Conservation (phyloP, 305 asterid species). For the Coffea humblotiana region DNA sequence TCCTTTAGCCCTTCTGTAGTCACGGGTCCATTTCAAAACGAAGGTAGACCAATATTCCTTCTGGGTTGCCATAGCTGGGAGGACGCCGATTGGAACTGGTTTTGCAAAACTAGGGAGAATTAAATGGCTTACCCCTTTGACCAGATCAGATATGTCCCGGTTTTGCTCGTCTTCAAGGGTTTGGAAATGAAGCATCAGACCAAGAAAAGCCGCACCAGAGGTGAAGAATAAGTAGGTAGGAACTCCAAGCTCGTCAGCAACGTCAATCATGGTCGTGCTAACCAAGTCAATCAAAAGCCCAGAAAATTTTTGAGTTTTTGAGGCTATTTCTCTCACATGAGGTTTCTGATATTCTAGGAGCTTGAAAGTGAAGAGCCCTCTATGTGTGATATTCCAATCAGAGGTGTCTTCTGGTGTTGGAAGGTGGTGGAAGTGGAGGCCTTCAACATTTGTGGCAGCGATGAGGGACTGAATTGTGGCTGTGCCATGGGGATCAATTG, state of each 20-base stretch:
- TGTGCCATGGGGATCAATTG: neutral
- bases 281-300: slow-evolving; percentile 8
- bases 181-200: slow-evolving; percentile 13
- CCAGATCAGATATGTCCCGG: neutral
- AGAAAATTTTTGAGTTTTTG: neutral
- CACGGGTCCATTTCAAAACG: neutral
- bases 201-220: slow-evolving; percentile 17
- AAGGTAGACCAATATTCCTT: neutral
- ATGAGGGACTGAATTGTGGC: neutral
- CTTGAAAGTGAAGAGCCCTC: neutral
- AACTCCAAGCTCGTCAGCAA: slow-evolving; percentile 18
- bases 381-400: neutral
- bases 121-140: neutral
- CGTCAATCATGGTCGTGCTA: slow-evolving; percentile 5
- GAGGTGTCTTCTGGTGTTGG: slow-evolving; percentile 10
- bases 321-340: neutral
- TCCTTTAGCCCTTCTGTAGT: neutral
- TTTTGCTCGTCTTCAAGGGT: slow-evolving; percentile 11
- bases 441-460: neutral
- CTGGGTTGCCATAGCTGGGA: neutral
- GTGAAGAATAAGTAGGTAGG: slow-evolving; percentile 15
- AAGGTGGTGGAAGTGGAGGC: slow-evolving; percentile 12
- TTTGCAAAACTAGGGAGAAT: neutral
- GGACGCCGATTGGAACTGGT: neutral
- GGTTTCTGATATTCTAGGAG: slow-evolving; percentile 6